These are phyloP conservation scores for Fusarium sp. DNA, from an alignment of 2,329 filamentous ascomycete species.

Conservation along the genomic window DNA sequence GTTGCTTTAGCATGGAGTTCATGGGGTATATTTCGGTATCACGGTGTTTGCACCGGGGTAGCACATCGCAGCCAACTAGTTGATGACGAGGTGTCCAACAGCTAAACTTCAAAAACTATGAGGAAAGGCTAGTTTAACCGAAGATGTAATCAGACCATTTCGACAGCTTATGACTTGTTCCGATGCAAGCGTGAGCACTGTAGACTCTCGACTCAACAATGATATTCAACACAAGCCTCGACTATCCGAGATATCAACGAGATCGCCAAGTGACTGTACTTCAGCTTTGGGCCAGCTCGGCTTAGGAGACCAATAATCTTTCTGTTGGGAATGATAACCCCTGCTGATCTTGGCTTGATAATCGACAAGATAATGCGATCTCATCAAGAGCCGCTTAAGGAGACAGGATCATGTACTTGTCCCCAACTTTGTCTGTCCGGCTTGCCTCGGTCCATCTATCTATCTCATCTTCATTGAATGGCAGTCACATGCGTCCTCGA, in stretches of 20 bases:
- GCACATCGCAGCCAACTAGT: neutral
- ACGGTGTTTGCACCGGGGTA: slow-evolving; percentile 27
- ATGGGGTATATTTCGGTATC: slow-evolving; percentile 19
- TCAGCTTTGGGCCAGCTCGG: slow-evolving; percentile 10
- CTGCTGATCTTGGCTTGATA: slow-evolving; percentile 1
- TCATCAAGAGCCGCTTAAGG: slow-evolving; percentile 1
- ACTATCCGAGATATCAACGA: slow-evolving; percentile 22
- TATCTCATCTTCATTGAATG: neutral
- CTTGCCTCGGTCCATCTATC: slow-evolving; percentile 29
- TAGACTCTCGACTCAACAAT: slow-evolving; percentile 2
- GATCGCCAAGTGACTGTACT: slow-evolving; percentile 15
- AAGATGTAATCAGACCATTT: neutral
- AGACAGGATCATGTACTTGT: slow-evolving; percentile 7
- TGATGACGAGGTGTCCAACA: neutral
- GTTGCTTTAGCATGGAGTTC: neutral
- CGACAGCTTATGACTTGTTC: neutral
- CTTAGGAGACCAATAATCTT: slow-evolving; percentile 13
- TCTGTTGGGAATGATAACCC: slow-evolving; percentile 18
- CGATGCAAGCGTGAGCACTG: neutral
- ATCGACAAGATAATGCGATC: neutral
- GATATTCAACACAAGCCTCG: neutral
- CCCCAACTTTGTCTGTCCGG: neutral
- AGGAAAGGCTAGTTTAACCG: slow-evolving; percentile 10
- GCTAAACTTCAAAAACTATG: neutral
- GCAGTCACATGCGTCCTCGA: neutral